Percentiles rank a stretch among this genome's conserved stretches.
These are phyloP conservation scores for Claviceps sp. DNA, from an alignment of 2,329 filamentous ascomycete genomes.

Conservation along the genomic window DNA sequence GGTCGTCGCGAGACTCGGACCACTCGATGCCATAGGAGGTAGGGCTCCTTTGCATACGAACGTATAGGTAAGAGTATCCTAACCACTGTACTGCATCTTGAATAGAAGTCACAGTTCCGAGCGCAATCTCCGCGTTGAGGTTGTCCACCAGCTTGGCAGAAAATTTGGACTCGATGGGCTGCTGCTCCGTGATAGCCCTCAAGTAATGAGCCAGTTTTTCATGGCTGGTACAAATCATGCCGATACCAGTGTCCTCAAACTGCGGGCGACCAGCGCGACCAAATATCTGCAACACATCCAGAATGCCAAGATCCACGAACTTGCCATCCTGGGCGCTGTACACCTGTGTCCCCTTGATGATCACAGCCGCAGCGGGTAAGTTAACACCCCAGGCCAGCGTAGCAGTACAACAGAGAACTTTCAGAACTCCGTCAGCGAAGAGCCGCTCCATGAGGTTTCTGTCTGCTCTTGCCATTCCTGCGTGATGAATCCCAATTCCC, in stretches of 20 bases:
- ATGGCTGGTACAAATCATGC: slow-evolving; percentile 95
- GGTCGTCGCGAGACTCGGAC: slow-evolving; percentile 80
- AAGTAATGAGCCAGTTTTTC: slow-evolving; percentile 88
- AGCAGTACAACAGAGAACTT: slow-evolving; percentile 94
- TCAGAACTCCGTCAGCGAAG: slow-evolving; percentile 84
- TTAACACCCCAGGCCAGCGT: slow-evolving; percentile 99
- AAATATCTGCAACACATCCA: slow-evolving; percentile 96
- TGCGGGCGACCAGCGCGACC: slow-evolving; percentile 95
- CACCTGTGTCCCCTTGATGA: slow-evolving; percentile 96
- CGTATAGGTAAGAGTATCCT: slow-evolving; percentile 93
- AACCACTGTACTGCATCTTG: slow-evolving; percentile 93
- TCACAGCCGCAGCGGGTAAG: slow-evolving; percentile 84
- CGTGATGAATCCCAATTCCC: slow-evolving; percentile 89
- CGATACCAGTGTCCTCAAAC: slow-evolving; percentile 94
- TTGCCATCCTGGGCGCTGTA: slow-evolving; percentile 96
- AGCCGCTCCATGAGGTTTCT: slow-evolving; percentile 90
- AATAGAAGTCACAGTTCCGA: slow-evolving; percentile 92
- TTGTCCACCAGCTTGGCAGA: slow-evolving; percentile 92
- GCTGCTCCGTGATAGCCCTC: slow-evolving; percentile 83
- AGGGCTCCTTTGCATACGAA: slow-evolving; percentile 88
- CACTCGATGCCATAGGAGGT: slow-evolving; percentile 91
- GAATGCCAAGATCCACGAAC: slow-evolving; percentile 88
- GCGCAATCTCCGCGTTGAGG: slow-evolving; percentile 82
- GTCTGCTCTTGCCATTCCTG: slow-evolving; percentile 89
- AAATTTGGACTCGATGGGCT: slow-evolving; percentile 95